Percentiles rank a stretch among this genome's conserved stretches.
These are phyloP conservation scores for Rossbeevera mucosa DNA, from an alignment of 768 basidiomycete species.

Conservation along the genomic window DNA sequence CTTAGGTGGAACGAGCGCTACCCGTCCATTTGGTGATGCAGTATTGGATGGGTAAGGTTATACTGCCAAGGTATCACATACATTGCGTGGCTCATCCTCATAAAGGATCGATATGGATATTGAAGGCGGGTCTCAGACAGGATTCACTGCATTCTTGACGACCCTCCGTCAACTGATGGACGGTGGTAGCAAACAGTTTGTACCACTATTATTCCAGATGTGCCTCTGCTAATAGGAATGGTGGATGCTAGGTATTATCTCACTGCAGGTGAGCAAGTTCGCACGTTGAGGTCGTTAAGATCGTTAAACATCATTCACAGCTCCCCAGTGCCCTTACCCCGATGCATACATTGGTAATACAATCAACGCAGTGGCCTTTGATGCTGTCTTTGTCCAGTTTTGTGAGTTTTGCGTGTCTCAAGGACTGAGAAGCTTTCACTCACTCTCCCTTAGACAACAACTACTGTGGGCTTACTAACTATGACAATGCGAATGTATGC, in stretches of 20 bases:
- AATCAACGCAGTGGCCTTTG: conserved; percentile 41
- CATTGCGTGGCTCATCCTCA: not conserved
- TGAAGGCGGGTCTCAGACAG: conserved; percentile 38
- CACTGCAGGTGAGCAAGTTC: conserved; percentile 31
- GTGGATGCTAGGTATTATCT: conserved; percentile 36
- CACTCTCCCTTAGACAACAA: conserved; percentile 39
- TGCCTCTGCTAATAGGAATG: not conserved
- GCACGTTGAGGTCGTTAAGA: not conserved
- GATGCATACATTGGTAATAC: conserved; percentile 42
- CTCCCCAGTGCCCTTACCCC: conserved; percentile 46
- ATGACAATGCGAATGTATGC: conserved; percentile 42
- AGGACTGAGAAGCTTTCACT: not conserved
- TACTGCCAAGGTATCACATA: not conserved
- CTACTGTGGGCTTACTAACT: conserved; percentile 39
- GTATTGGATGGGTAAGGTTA: conserved; percentile 61
- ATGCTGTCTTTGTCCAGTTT: conserved; percentile 51
- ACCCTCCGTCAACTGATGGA: conserved; percentile 29
- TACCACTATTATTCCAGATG: not conserved
- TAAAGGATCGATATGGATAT: conserved; percentile 45
- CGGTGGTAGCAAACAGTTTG: conserved; percentile 25
- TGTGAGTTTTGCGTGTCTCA: conserved; percentile 21
- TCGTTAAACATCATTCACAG: conserved; percentile 5
- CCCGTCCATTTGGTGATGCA: conserved; percentile 68
- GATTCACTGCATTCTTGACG: conserved; percentile 31
- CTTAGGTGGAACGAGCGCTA: conserved; percentile 58